Evolutionary conservation across 2,329 filamentous ascomycete species (phyloP), one percentile per base, ranked within the genome.

Genomic region (Calonectria fujianensis): DNA sequence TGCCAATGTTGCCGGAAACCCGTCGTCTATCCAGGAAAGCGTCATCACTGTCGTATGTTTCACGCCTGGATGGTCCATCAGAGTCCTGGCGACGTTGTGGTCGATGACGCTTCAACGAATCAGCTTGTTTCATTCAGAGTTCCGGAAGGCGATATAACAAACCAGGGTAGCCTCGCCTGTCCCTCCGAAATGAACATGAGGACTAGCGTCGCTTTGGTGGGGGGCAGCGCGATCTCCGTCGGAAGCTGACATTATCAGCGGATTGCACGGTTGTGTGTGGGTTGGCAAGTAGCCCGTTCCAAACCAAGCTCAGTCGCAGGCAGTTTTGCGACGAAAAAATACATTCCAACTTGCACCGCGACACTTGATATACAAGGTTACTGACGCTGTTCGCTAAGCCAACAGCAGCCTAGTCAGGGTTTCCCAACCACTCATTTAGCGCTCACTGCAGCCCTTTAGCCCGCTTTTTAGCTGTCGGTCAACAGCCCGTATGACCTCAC

Each of bases 21-120:
- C 16, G 3, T 29, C 13, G 11, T 18, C n/a, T 29, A 13, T 32
- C 2, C 9, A 31, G 1, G 1, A 57, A 45, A 20, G 59, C 14
- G 14, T 68, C 72, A 20, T 37, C 57, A 32, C 75, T 64, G 14
- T 74, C 77, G 54, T 68, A 41, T 3, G 78, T 79, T 35, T 70
- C 52, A 29, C 68, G 71, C 14, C 77, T 74, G 35, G 57, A 27
- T 20, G 70, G 41, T 16, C 39, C 52, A 37, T 68, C 69, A 29
- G 70, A 63, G 37, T 72, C 72, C 10, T 68, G 68, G 10, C 66
- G 72, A 32, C 45, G 37, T 52, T 66, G 66, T 31, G 71, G 76
- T 54, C 50, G 65, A 31, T 31, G 57, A 35, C 57, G 70, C 78
- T 78, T 20, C 39, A 41, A 20, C 10, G 31, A 20, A 64, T 79